Percentiles rank a stretch among this genome's conserved stretches.
Conservation (phyloP, 2,329 filamentous ascomycete species). For the Colletotrichum higginsianum region DNA sequence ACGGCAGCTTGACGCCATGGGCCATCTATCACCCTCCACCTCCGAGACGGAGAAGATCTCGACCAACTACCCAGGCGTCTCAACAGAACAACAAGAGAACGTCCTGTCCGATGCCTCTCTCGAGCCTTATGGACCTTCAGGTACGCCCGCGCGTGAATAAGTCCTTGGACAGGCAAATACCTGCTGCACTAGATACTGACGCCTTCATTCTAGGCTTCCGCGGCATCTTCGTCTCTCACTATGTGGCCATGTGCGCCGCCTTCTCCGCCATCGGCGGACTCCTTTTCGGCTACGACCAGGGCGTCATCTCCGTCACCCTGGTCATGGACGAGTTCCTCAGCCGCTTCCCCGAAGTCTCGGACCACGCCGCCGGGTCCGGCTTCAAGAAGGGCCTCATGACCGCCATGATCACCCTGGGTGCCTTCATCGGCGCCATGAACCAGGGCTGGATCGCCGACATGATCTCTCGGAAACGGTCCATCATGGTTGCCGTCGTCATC, state of each 20-base stretch:
- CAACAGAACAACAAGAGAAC: slow-evolving; percentile 45
- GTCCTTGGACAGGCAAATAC: not conserved
- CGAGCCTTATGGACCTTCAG: slow-evolving; percentile 47
- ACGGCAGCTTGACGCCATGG: not conserved
- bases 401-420: slow-evolving; percentile 68
- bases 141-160: slow-evolving; percentile 26
- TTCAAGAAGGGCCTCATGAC: slow-evolving; percentile 48
- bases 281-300: slow-evolving; percentile 63
- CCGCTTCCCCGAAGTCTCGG: slow-evolving; percentile 52
- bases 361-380: slow-evolving; percentile 55
- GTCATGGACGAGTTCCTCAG: slow-evolving; percentile 53
- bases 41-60: slow-evolving; percentile 43
- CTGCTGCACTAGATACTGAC: not conserved
- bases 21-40: slow-evolving; percentile 37
- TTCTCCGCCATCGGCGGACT: slow-evolving; percentile 49
- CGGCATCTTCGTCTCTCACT: slow-evolving; percentile 51
- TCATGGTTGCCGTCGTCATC: slow-evolving; percentile 50
- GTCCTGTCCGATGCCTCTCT: slow-evolving; percentile 40
- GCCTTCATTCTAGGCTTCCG: slow-evolving; percentile 46
- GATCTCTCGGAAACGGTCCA: slow-evolving; percentile 50
- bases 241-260: slow-evolving; percentile 49
- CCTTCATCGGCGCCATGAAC: slow-evolving; percentile 64
- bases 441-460: slow-evolving; percentile 60
- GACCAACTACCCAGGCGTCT: slow-evolving; percentile 35
- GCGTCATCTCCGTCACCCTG: slow-evolving; percentile 57